Conservation (phyloP, 2,329 filamentous ascomycete genomes). For the Sporothrix brasiliensis region DNA sequence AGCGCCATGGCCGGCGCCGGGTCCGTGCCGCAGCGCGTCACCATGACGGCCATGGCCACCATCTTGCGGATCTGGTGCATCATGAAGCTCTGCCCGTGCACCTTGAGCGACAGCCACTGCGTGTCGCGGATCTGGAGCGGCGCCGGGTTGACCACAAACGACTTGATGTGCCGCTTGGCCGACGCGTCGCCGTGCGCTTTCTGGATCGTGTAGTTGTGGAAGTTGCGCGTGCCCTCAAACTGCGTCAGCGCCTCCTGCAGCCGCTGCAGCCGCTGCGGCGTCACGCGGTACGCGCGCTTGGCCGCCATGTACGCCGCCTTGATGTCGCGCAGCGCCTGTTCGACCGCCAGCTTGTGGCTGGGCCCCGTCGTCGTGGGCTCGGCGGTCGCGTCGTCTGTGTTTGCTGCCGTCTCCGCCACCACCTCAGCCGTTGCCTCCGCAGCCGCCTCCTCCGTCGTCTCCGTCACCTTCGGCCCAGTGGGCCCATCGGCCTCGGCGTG, state of each 20-base stretch:
- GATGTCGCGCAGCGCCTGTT: constrained; percentile 70
- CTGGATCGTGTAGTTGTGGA: constrained; percentile 96
- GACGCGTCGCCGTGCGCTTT: constrained; percentile 81
- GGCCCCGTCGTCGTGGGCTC: constrained; percentile 39
- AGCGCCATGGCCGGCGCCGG: constrained; percentile 70
- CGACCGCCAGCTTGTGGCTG: constrained; percentile 49
- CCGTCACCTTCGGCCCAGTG: constrained; percentile 20
- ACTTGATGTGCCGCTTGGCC: constrained; percentile 87
- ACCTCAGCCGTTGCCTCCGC: constrained; percentile 31
- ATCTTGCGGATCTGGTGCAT: constrained; percentile 99
- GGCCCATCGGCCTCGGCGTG: constrained; percentile 20
- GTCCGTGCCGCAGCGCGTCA: constrained; percentile 82
- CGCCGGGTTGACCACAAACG: constrained; percentile 74
- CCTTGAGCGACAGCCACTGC: constrained; percentile 93
- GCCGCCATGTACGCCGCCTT: constrained; percentile 80
- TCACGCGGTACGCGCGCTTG: constrained; percentile 83
- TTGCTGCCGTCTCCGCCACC: background rate
- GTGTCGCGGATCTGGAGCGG: constrained; percentile 88
- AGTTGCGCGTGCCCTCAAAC: constrained; percentile 86
- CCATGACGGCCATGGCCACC: constrained; percentile 87
- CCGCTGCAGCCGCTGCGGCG: constrained; percentile 67
- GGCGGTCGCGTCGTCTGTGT: constrained; percentile 30
- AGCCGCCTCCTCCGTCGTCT: background rate
- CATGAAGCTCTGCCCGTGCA: constrained; percentile 99
- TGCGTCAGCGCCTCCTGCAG: constrained; percentile 74